A percentile compares a stretch with the other conserved stretches of the same genome.
Conservation (phyloP, 805 yeast genomes). For the Candida gorgasii region DNA sequence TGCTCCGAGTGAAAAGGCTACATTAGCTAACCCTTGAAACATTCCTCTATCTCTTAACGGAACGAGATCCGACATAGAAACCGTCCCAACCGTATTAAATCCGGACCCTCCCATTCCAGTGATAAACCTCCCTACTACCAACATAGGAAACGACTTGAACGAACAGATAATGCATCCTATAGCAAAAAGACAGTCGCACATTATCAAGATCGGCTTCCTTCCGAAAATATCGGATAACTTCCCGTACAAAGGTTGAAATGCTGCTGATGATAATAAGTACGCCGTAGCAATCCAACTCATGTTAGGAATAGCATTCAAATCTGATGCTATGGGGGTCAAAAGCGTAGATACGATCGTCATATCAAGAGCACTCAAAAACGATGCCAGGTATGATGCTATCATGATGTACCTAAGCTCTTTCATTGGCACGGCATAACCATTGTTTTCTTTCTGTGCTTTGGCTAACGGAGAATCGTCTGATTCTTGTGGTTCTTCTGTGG, state of each 20-base stretch:
- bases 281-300: constrained; percentile 77
- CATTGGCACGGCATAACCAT: constrained; percentile 31
- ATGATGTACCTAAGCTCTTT: constrained; percentile 30
- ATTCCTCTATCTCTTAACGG: constrained; percentile 76
- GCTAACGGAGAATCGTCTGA: constrained; percentile 4
- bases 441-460: constrained; percentile 15
- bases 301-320: constrained; percentile 60
- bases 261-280: constrained; percentile 65
- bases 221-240: constrained; percentile 74
- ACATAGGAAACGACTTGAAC: constrained; percentile 45
- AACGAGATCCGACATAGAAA: constrained; percentile 74
- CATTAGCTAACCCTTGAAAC: constrained; percentile 80
- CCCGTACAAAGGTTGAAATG: constrained; percentile 74
- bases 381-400: constrained; percentile 33
- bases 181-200: constrained; percentile 57
- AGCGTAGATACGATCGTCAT: constrained; percentile 68
- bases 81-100: constrained; percentile 70
- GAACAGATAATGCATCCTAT: constrained; percentile 58
- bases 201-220: constrained; percentile 50
- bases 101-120: constrained; percentile 96
- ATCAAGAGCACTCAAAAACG: constrained; percentile 66
- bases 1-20: constrained; percentile 71
- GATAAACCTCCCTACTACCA: constrained; percentile 64
- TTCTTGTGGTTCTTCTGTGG: constrained; percentile 11
- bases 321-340: constrained; percentile 66